Percentiles rank a stretch among this genome's conserved stretches.
phyloP scores from a whole-genome alignment of 345 rosid species.

The Diplotaxis tenuifolia region DNA sequence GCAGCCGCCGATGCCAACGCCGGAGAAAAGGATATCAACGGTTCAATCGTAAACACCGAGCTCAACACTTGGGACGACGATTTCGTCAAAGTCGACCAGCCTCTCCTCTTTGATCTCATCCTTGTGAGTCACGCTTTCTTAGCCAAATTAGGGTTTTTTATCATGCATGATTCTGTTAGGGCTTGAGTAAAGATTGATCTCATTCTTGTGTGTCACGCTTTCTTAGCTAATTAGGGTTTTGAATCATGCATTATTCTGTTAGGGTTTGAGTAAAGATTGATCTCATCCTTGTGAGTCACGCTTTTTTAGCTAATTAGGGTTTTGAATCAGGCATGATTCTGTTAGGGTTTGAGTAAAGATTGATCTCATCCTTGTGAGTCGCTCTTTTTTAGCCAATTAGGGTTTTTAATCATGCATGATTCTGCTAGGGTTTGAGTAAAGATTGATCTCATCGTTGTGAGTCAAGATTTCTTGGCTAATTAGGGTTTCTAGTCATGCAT shows the following conservation, averaged over 20 bases:
- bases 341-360: background rate
- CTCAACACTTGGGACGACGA: conserved; percentile 58
- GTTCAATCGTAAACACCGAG: conserved; percentile 26
- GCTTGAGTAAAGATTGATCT: conserved; percentile 32
- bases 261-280: conserved; percentile 30
- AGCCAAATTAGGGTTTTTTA: conserved; percentile 7
- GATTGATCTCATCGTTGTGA: conserved; percentile 58
- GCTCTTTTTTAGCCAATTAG: no score
- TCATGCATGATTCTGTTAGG: background rate
- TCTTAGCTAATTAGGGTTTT: no score
- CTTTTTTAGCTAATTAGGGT: conserved; percentile 4
- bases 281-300: conserved; percentile 49
- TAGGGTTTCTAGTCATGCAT: conserved; percentile 10
- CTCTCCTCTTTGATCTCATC: conserved; percentile 59
- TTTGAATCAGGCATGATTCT: background rate
- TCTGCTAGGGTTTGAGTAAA: background rate
- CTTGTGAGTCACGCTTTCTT: conserved; percentile 36
- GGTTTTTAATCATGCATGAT: background rate
- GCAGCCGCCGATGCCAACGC: conserved; percentile 19
- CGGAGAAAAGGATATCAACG: conserved; percentile 30
- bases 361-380: background rate
- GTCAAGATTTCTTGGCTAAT: background rate
- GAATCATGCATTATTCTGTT: background rate
- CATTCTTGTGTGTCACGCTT: conserved; percentile 40
- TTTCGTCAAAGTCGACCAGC: conserved; percentile 61